These are phyloP conservation scores for Aegilops tauschii DNA, from an alignment of 176 grass and related monocot genomes.

Conservation along the genomic window DNA sequence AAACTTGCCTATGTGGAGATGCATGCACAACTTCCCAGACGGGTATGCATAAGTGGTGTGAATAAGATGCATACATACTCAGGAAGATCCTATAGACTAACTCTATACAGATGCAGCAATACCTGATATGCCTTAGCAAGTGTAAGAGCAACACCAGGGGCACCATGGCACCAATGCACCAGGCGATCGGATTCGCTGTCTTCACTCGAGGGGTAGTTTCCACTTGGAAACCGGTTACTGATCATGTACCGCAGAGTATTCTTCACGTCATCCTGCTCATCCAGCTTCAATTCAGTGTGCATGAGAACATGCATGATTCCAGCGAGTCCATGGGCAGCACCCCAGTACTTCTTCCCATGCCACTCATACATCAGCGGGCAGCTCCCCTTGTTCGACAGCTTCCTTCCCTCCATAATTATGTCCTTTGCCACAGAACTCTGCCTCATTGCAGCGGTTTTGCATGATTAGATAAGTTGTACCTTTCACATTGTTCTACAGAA, in stretches of 20 bases:
- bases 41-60: background rate
- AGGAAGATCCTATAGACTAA: background rate
- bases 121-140: conserved; percentile 77
- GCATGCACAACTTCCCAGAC: background rate
- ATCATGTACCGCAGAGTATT: conserved; percentile 81
- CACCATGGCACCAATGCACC: conserved; percentile 94
- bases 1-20: background rate
- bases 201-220: conserved; percentile 79
- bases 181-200: conserved; percentile 55
- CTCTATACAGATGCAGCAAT: background rate
- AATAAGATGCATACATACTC: background rate
- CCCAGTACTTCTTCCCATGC: conserved; percentile 89
- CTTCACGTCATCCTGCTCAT: conserved; percentile 71
- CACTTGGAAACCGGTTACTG: conserved; percentile 61
- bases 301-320: conserved; percentile 87
- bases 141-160: conserved; percentile 79
- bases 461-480: conserved; percentile 3
- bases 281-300: conserved; percentile 56
- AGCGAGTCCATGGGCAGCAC: conserved; percentile 81
- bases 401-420: conserved; percentile 78
- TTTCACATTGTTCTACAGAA: background rate
- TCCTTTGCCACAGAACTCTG: conserved; percentile 56
- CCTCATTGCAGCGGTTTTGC: conserved; percentile 16
- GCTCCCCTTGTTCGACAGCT: conserved; percentile 44
- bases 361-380: conserved; percentile 88